phyloP scores from a whole-genome alignment of 2,329 filamentous ascomycete species.

The Capronia epimyces region DNA sequence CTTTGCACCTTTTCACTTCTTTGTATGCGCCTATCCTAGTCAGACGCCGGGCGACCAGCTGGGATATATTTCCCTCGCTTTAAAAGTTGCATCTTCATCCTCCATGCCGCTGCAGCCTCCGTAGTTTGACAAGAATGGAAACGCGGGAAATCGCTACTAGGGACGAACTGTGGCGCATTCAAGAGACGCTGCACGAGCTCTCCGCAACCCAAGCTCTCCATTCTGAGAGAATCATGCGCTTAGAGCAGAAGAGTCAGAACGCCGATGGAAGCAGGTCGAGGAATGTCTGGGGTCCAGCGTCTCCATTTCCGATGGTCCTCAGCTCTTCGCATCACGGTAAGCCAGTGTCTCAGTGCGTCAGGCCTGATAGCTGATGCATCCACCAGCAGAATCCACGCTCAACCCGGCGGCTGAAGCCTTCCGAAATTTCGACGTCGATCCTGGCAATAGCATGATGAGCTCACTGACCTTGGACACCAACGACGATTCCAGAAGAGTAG shows the following conservation, averaged over 20 bases:
- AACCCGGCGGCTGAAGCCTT: constrained; percentile 80
- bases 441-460: constrained; percentile 71
- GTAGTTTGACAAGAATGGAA: constrained; percentile 16
- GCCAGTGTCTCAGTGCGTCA: constrained; percentile 29
- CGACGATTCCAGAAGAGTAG: constrained; percentile 73
- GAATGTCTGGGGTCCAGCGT: constrained; percentile 78
- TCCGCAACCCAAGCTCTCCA: constrained; percentile 58
- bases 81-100: neutral
- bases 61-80: neutral
- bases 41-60: neutral
- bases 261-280: constrained; percentile 64
- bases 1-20: neutral
- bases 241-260: constrained; percentile 57
- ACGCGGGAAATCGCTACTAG: constrained; percentile 50
- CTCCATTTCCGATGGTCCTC: constrained; percentile 81
- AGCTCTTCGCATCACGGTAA: constrained; percentile 81
- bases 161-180: constrained; percentile 61
- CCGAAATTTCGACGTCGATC: constrained; percentile 78
- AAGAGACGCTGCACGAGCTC: constrained; percentile 57
- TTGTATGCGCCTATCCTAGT: neutral
- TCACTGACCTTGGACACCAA: constrained; percentile 81
- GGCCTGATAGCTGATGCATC: constrained; percentile 8
- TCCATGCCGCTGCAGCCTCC: constrained; percentile 10
- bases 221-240: constrained; percentile 54
- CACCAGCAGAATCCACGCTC: constrained; percentile 63